Percentiles rank a stretch among this genome's conserved stretches.
Conservation (phyloP, 148 eudicot species). For the Camellia japonica region DNA sequence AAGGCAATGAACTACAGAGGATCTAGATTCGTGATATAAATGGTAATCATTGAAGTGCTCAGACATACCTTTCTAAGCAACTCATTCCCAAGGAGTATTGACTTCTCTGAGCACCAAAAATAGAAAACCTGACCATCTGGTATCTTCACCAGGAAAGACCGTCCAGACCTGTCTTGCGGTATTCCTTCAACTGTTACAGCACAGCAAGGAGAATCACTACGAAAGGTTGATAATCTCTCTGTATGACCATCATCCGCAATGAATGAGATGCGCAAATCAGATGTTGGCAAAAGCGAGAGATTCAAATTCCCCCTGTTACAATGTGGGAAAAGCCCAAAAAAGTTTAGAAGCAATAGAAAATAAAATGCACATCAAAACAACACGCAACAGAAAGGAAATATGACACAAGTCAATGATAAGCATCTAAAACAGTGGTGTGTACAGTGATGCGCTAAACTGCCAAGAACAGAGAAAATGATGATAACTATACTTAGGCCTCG, state of each 20-base stretch:
- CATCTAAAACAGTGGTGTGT: not conserved
- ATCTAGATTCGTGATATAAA: not conserved
- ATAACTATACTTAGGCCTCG: no score
- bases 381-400: not conserved
- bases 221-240: conserved; percentile 67
- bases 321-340: not conserved
- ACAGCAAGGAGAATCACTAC: conserved; percentile 36
- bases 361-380: not conserved
- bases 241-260: conserved; percentile 67
- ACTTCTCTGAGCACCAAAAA: conserved; percentile 93
- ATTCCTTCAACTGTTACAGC: conserved; percentile 60
- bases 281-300: conserved; percentile 77
- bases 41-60: not conserved
- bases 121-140: conserved; percentile 43
- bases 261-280: conserved; percentile 74
- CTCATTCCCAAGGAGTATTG: conserved; percentile 69
- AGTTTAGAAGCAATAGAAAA: conserved; percentile 15
- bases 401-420: not conserved
- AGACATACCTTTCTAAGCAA: conserved; percentile 72
- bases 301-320: conserved; percentile 75
- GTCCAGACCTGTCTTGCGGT: conserved; percentile 69
- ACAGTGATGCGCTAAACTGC: not conserved
- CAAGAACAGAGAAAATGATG: not conserved
- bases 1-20: no score
- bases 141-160: conserved; percentile 61